These are phyloP conservation scores for Arthrinium phaeospermum DNA, from an alignment of 2,329 filamentous ascomycete genomes.

Conservation along the genomic window DNA sequence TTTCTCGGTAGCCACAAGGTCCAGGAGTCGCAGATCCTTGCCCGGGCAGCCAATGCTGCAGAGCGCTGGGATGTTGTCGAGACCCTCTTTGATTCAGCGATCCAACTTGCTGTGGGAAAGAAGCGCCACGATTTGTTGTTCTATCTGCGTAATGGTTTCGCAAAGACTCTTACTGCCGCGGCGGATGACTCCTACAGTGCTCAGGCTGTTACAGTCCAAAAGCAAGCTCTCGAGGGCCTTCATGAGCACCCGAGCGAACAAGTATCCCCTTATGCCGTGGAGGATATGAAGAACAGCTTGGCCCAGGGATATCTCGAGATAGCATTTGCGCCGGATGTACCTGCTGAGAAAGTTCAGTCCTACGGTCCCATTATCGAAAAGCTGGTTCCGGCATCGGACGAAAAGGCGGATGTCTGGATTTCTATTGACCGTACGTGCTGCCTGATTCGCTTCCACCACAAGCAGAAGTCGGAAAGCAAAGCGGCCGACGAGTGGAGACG, in stretches of 20 bases:
- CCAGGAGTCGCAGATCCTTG: conserved; percentile 31
- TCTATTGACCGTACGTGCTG: conserved; percentile 32
- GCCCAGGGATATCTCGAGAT: conserved; percentile 34
- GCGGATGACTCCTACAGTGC: conserved; percentile 26
- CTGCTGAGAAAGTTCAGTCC: conserved; percentile 29
- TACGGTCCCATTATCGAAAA: conserved; percentile 30
- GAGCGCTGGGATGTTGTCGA: conserved; percentile 36
- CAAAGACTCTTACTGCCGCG: conserved; percentile 32
- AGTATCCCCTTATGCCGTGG: conserved; percentile 30
- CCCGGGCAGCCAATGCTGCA: conserved; percentile 34
- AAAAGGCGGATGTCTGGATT: conserved; percentile 28
- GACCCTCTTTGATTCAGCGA: conserved; percentile 33
- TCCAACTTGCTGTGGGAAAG: conserved; percentile 31
- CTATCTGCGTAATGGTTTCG: conserved; percentile 33
- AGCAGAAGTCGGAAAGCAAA: conserved; percentile 28
- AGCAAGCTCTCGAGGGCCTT: conserved; percentile 32
- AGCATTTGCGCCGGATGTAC: conserved; percentile 30
- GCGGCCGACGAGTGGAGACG: conserved; percentile 29
- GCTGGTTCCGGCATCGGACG: conserved; percentile 32
- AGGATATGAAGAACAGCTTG: conserved; percentile 32
- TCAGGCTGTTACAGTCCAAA: conserved; percentile 32
- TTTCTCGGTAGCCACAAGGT: conserved; percentile 32
- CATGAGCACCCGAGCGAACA: conserved; percentile 32
- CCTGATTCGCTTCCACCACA: conserved; percentile 36
- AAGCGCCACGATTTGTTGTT: conserved; percentile 36